A percentile compares a stretch with the other conserved stretches of the same genome.
Conservation (phyloP, 768 basidiomycete genomes). For the Coprinopsis marcescibilis region DNA sequence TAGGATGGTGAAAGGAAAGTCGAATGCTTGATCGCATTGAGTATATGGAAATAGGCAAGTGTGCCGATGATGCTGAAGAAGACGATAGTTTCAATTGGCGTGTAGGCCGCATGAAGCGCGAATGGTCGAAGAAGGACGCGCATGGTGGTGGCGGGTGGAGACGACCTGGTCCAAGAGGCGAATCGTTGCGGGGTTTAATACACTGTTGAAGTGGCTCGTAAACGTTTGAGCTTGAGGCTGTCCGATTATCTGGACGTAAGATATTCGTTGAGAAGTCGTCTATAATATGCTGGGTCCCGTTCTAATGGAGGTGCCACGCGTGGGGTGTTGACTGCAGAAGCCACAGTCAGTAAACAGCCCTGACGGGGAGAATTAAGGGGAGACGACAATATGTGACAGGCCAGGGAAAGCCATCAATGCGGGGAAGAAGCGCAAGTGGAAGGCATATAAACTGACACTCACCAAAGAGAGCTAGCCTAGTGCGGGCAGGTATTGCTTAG, state of each 20-base stretch:
- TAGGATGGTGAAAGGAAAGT: slow-evolving; percentile 61
- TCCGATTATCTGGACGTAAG: no score
- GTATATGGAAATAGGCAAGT: slow-evolving; percentile 90
- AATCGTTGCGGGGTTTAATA: neutral
- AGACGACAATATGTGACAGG: neutral
- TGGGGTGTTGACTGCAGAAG: no score
- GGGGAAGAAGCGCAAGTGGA: neutral
- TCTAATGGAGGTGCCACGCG: no score
- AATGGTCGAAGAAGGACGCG: slow-evolving; percentile 61
- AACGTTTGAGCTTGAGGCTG: no score
- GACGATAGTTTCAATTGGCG: slow-evolving; percentile 87
- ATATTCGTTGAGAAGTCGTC: no score
- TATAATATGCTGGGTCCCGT: no score
- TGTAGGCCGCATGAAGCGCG: slow-evolving; percentile 66
- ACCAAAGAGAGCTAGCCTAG: neutral
- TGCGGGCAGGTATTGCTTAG: neutral
- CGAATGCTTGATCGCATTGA: slow-evolving; percentile 85
- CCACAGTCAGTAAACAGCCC: neutral
- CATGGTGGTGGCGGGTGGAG: slow-evolving; percentile 25
- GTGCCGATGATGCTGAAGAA: slow-evolving; percentile 86
- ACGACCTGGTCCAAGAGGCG: neutral
- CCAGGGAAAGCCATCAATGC: no score
- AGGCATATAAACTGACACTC: neutral
- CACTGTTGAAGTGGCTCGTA: no score
- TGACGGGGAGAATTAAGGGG: neutral